These are phyloP conservation scores for Aspergillus olivimuriae DNA, from an alignment of 495 filamentous ascomycete species.

Conservation along the genomic window DNA sequence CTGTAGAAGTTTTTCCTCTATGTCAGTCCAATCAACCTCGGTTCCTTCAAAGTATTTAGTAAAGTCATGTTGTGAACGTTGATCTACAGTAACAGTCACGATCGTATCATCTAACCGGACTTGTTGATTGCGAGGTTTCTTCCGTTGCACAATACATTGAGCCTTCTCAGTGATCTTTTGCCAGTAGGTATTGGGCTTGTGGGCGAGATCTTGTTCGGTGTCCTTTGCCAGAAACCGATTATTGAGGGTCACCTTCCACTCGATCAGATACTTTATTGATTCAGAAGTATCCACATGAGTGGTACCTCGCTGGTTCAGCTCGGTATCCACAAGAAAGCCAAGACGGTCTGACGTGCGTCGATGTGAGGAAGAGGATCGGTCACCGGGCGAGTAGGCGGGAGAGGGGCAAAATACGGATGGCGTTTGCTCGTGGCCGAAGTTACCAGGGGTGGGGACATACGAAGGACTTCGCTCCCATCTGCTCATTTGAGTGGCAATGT, in stretches of 20 bases:
- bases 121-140: constrained; percentile 6
- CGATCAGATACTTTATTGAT: constrained; percentile 24
- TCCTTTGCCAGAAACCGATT: constrained; percentile 16
- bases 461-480: constrained; percentile 14
- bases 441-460: constrained; percentile 18
- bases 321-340: background rate
- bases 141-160: constrained; percentile 9
- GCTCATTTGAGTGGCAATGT: constrained; percentile 6
- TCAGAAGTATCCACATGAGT: background rate
- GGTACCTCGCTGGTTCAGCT: background rate
- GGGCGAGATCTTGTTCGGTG: constrained; percentile 21
- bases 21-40: constrained; percentile 15
- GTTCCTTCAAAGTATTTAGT: constrained; percentile 11
- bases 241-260: constrained; percentile 25
- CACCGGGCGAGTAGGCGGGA: background rate
- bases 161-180: constrained; percentile 7
- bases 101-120: constrained; percentile 16
- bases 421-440: constrained; percentile 13
- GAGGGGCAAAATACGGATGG: constrained; percentile 16
- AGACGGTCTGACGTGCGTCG: background rate
- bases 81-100: constrained; percentile 14
- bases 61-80: constrained; percentile 15
- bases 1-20: constrained; percentile 18
- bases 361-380: constrained; percentile 13
- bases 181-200: constrained; percentile 9